Evolutionary conservation across 768 basidiomycete species (phyloP), one percentile per base, ranked within the genome.

Genomic region (Mycena haematopus): DNA sequence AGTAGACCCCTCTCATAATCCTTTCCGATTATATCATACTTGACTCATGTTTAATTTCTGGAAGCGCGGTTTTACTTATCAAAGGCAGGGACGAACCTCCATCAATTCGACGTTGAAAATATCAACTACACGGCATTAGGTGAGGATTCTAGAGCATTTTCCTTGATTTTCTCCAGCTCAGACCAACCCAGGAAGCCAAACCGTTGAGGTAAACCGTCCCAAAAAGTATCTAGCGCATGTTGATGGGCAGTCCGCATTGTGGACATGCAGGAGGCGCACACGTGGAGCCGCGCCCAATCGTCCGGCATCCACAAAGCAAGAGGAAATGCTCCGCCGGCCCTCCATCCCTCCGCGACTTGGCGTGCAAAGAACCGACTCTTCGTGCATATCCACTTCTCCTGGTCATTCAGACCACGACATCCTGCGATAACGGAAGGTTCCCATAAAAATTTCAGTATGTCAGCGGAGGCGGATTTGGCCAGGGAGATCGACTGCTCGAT

Each of bases 121-220:
- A 45, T 45, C 2, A 13, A 10, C 9, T 45, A 10, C 44, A 24
- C 6, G 29, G 29, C 9, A 31, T 31, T 31, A 31, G 4, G 29
- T 31, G 29, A 31, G 29, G 29, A 22, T 45, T 45, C 21, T 8
- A 52, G 33, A 35, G n/a, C 31, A 11, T 33, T 21, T 22, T 45
- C 44, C 21, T 52, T 56, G 47, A 50, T 50, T 35, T 49, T 53
- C 13, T 40, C 8, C 58, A 80, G 47, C 67, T 73, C 71, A 27
- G 75, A 76, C 80, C 80, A 81, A 0, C 59, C 47, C n/a, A 70
- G 72, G 47, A 81, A 62, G 50, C 76, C 79, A 51, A 80, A 81
- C 51, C 77, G 72, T 29, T 69, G 70, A 0, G 79, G 80, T 36
- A 81, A 59, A 27, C 71, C 67, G 29, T 77, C 73, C 80, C 79